Evolutionary conservation across 805 yeast genomes (phyloP).

Genomic region (Yarrowia deformans): DNA sequence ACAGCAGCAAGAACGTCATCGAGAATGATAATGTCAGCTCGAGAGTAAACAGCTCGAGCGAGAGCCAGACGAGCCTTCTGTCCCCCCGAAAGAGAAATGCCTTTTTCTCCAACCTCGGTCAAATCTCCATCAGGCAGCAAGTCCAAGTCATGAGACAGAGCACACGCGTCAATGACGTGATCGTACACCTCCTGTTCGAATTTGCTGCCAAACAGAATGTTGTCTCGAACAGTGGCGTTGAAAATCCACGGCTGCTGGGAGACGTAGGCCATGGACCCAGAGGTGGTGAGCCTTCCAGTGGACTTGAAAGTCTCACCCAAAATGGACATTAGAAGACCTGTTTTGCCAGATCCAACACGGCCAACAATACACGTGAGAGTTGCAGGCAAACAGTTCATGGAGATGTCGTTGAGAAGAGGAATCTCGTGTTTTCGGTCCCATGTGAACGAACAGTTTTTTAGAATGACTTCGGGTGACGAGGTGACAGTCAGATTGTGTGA

Average conservation of each 20-base stretch:
- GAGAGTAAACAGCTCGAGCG: conserved; percentile 80
- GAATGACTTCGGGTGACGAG: conserved; percentile 47
- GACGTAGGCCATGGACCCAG: conserved; percentile 61
- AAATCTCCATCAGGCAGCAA: conserved; percentile 74
- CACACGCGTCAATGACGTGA: conserved; percentile 66
- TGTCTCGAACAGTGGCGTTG: conserved; percentile 76
- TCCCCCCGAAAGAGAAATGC: conserved; percentile 88
- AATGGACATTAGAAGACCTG: conserved; percentile 73
- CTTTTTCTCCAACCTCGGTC: conserved; percentile 89
- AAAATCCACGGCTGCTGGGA: conserved; percentile 90
- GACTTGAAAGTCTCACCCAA: conserved; percentile 72
- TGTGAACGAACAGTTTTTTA: conserved; percentile 42
- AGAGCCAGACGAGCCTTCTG: conserved; percentile 85
- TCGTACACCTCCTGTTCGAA: conserved; percentile 61
- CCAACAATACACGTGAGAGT: conserved; percentile 83
- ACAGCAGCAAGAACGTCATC: conserved; percentile 90
- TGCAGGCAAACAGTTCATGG: conserved; percentile 62
- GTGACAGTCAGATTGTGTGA: neutral
- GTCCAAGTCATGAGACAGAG: conserved; percentile 68
- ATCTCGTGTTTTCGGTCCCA: conserved; percentile 55
- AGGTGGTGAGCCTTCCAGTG: conserved; percentile 59
- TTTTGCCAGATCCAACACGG: conserved; percentile 80
- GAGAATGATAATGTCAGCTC: conserved; percentile 67
- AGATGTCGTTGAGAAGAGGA: conserved; percentile 58
- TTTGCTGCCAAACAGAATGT: conserved; percentile 71